phyloP scores from a whole-genome alignment of 129 eudicot genomes.

The Flaveria trinervia region DNA sequence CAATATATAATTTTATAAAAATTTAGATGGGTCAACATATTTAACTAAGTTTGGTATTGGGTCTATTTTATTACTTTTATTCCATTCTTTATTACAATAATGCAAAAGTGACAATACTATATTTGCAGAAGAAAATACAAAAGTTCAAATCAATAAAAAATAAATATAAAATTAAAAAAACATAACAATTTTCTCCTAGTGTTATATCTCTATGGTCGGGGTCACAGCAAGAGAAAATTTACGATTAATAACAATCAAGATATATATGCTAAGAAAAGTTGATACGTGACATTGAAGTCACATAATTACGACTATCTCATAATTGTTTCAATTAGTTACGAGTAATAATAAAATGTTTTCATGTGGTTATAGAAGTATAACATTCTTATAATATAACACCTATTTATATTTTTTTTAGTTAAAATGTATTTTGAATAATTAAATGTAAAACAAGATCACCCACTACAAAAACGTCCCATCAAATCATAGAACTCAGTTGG shows the following conservation, averaged over 20 bases:
- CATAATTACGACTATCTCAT: no score
- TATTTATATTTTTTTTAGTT: no score
- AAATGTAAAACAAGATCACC: background rate
- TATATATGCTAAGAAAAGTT: no score
- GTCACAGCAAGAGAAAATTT: no score
- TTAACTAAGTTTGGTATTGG: background rate
- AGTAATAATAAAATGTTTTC: no score
- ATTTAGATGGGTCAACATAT: background rate
- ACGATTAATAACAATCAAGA: no score
- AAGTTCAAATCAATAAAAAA: background rate
- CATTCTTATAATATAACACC: no score
- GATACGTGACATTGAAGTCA: no score
- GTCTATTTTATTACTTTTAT: background rate
- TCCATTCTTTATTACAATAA: background rate
- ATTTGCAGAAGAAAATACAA: background rate
- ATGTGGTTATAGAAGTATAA: no score
- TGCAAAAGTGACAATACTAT: background rate
- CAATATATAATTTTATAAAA: background rate
- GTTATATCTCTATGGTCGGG: background rate
- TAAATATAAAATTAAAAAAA: background rate
- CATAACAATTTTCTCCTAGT: background rate
- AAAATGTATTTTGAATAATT: background rate
- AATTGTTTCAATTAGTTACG: no score
- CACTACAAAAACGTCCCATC: slow-evolving; percentile 20
- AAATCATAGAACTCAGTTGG: slow-evolving; percentile 16